A percentile compares a stretch with the other conserved stretches of the same genome.
Conservation (phyloP, 768 basidiomycete species). For the Sporobolomyces pararoseus region DNA sequence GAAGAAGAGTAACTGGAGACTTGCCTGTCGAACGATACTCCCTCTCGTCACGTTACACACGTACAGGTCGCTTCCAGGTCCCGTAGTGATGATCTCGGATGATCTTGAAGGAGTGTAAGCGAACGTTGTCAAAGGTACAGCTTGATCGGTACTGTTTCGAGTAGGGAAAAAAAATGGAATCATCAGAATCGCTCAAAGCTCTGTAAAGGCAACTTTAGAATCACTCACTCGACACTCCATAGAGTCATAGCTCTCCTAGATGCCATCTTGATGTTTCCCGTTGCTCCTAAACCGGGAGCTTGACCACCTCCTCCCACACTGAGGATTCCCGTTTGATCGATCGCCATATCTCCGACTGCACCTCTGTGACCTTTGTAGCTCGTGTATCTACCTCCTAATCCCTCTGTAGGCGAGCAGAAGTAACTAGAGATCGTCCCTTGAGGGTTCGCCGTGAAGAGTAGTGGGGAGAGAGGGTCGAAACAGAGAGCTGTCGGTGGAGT, state of each 20-base stretch:
- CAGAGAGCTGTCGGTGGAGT: slow-evolving; percentile 45
- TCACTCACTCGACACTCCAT: slow-evolving; percentile 50
- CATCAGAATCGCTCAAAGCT: background rate
- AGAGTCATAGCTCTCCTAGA: slow-evolving; percentile 49
- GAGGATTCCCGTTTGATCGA: slow-evolving; percentile 72
- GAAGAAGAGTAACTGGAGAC: slow-evolving; percentile 2
- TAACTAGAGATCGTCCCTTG: slow-evolving; percentile 67
- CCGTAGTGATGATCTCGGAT: slow-evolving; percentile 60
- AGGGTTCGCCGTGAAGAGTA: slow-evolving; percentile 77
- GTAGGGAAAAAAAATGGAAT: background rate
- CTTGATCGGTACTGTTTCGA: slow-evolving; percentile 33
- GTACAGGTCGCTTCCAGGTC: slow-evolving; percentile 58
- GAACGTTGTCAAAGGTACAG: slow-evolving; percentile 40
- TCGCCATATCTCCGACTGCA: slow-evolving; percentile 66
- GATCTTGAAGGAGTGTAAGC: slow-evolving; percentile 49
- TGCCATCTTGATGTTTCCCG: slow-evolving; percentile 50
- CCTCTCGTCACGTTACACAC: slow-evolving; percentile 74
- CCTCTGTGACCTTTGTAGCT: slow-evolving; percentile 44
- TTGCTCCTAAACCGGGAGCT: slow-evolving; percentile 9
- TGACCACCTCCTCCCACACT: slow-evolving; percentile 48
- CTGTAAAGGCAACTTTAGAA: too few relatives aligned
- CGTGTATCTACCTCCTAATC: slow-evolving; percentile 43
- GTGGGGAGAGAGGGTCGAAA: slow-evolving; percentile 87
- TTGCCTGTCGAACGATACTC: slow-evolving; percentile 58
- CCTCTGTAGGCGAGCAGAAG: slow-evolving; percentile 52